A percentile compares a stretch with the other conserved stretches of the same genome.
These are phyloP conservation scores for Galerina marginata DNA, from an alignment of 768 basidiomycete species.

Conservation along the genomic window DNA sequence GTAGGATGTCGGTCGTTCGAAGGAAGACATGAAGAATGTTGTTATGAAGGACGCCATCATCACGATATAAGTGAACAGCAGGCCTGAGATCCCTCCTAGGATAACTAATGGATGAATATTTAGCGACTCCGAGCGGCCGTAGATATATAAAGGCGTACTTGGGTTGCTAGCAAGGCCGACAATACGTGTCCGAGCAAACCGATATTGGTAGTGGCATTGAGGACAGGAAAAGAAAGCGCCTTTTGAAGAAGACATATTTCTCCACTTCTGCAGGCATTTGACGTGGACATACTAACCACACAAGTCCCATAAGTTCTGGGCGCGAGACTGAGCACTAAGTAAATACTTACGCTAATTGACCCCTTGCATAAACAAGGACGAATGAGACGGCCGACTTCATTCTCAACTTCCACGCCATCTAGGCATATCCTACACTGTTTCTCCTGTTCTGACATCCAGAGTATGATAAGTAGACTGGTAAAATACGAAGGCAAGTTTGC, in stretches of 20 bases:
- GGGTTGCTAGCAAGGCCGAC: constrained; percentile 81
- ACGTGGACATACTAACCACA: constrained; percentile 73
- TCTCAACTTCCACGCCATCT: constrained; percentile 65
- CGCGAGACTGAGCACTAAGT: constrained; percentile 9
- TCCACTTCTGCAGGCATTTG: constrained; percentile 78
- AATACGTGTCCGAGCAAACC: constrained; percentile 72
- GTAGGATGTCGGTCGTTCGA: constrained; percentile 57
- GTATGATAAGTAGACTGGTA: not conserved
- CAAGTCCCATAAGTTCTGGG: not conserved
- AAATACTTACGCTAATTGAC: constrained; percentile 62
- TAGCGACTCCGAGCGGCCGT: constrained; percentile 3
- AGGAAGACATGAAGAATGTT: constrained; percentile 64
- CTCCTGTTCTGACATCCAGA: constrained; percentile 40
- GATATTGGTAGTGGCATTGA: constrained; percentile 80
- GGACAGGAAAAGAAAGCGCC: constrained; percentile 81
- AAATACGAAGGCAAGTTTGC: not conserved
- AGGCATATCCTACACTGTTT: constrained; percentile 88
- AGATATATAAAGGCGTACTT: constrained; percentile 40
- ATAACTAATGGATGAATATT: constrained; percentile 52
- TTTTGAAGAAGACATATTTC: constrained; percentile 62
- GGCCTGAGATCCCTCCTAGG: constrained; percentile 61
- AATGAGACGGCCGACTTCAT: constrained; percentile 74
- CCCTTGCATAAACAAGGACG: constrained; percentile 83
- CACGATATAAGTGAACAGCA: constrained; percentile 69
- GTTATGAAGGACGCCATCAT: constrained; percentile 74